Base-by-base conservation (phyloP, 441 rosid species). In the Adansonia gregorii region DNA sequence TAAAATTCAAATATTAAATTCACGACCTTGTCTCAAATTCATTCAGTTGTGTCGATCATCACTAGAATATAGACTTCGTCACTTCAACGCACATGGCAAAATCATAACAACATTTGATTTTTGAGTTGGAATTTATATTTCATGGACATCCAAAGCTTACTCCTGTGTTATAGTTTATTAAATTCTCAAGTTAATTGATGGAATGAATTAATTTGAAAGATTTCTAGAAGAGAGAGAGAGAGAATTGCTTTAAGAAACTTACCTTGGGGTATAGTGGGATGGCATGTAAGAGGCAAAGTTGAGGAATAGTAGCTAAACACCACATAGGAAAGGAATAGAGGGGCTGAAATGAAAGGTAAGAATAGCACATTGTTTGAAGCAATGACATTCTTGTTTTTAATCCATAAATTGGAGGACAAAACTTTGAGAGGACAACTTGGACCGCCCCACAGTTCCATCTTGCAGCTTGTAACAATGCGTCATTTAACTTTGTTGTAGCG, bases 401-500 rank as follows among this genome's bases (percentile, higher is more conserved):
- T 10, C 90, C 84, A 66, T 84, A 83, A 8, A 78, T 56, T 10
- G 79, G 71, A 72, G 90, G 89, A 72, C 76, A 81, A 65, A 67
- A 82, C 56, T 61, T 69, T 4, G 90, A 88, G 72, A 84, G 12
- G 0, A 75, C 43, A 1, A 84, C 84, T 67, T 83, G 81, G 17
- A 83, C 2, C 10, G 77, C n/a, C 41, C 89, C 85, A 6, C 78
- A 71, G 41, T 67, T 79, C 91, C 89, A 87, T 79, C 88, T 84
- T 11, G 79, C 81, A 20, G 56, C 75, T 55, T 88, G 89, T 63
- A 80, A 69, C 22, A 87, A 61, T 41, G 74, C 0, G 67, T 85
- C 86, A n/a, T 73, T 78, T 70, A 87, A 79, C 51, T 71, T 83
- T 19, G 81, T 77, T 0, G 88, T 54, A 1, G 86, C 76, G 0